Evolutionary conservation across 331 rosid genomes (phyloP), one percentile per base, ranked within the genome.

Genomic region (Rosa hybrid): DNA sequence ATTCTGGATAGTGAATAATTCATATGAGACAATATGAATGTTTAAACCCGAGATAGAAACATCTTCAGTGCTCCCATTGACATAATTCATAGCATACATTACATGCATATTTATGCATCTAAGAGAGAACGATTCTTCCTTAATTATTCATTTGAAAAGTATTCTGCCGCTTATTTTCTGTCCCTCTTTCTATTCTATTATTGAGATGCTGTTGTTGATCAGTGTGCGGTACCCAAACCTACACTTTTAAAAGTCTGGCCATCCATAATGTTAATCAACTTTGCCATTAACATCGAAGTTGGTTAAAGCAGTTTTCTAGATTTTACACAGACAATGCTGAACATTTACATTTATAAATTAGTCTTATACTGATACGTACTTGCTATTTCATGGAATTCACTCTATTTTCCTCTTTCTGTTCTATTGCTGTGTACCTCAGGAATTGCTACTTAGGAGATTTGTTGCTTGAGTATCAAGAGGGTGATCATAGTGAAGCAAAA

Each of bases 391-490:
- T 60, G 62, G 44, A 69, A 25, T 75, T 74, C 17, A 56, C 34
- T 21, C 34, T 53, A 21, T 79, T 50, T 18, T 71, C 30, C 4
- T 4, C 12, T 34, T 69, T 18, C 75, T 44, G 23, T n/a, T 78
- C 59, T 42, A 57, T 79, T 69, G 39, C 16, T 72, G 38, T 27
- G 80, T 84, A 72, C 45, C 84, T 85, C 91, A 94, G 98, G 97
- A 87, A 92, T 92, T 82, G 94, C 94, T 87, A 86, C 97, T 6
- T 94, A 94, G 98, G 86, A 87, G 86, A 88, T 88, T 86, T 85
- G 87, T 79, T 79, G 83, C 87, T 86, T 84, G 90, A 77, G 82
- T 79, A 80, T 84, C 80, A 84, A 86, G 86, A 83, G 89, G 71
- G 86, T 88, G 83, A 84, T 80, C 42, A 75, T 83, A 89, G 81